These are phyloP conservation scores for Neonectria hederae DNA, from an alignment of 2,329 filamentous ascomycete species.

Conservation along the genomic window DNA sequence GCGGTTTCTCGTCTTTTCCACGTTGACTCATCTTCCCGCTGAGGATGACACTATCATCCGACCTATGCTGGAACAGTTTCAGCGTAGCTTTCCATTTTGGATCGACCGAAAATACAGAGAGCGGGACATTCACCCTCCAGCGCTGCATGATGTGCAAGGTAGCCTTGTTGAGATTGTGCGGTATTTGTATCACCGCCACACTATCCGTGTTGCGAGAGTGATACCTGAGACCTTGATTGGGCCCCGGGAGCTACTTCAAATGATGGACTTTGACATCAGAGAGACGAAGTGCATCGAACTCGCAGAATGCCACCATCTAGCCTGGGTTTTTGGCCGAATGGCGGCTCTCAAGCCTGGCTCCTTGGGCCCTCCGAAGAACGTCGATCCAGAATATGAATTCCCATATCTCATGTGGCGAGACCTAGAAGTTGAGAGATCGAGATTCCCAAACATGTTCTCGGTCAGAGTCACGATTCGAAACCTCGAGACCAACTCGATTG, in stretches of 20 bases:
- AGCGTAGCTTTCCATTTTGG: not conserved
- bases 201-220: not conserved
- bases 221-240: not conserved
- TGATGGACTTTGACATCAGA: conserved; percentile 8
- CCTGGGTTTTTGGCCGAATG: not conserved
- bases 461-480: not conserved
- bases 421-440: not conserved
- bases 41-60: not conserved
- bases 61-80: not conserved
- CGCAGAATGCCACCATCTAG: conserved; percentile 12
- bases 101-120: not conserved
- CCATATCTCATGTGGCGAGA: conserved; percentile 7
- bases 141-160: not conserved
- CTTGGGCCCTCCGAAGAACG: not conserved
- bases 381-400: not conserved
- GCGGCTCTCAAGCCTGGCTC: conserved; percentile 1
- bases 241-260: not conserved
- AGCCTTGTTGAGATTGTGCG: not conserved
- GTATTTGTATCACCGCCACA: not conserved
- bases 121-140: not conserved
- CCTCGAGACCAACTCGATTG: not conserved
- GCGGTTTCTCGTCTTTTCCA: not conserved
- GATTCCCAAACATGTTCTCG: not conserved
- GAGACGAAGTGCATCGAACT: conserved; percentile 6
- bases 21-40: not conserved